phyloP scores from a whole-genome alignment of 441 rosid genomes.

The Euphorbia celastroides region DNA sequence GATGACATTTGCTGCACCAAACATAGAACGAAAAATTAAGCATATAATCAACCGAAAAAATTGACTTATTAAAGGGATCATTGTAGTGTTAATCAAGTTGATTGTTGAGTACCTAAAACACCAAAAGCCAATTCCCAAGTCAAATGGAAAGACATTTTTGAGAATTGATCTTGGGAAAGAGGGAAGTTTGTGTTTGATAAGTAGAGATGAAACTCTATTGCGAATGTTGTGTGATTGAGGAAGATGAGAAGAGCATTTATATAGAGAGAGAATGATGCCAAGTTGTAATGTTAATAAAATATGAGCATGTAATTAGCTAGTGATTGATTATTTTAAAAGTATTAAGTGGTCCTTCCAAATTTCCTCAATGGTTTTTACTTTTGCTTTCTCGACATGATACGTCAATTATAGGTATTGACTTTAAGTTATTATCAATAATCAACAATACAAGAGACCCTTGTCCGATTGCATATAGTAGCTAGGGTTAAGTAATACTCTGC shows the following conservation, averaged over 20 bases:
- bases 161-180: neutral
- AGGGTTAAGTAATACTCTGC: no score
- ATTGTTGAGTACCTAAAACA: constrained; percentile 41
- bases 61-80: neutral
- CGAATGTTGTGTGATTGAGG: constrained; percentile 2
- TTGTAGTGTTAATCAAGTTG: neutral
- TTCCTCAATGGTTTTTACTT: no score
- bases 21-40: neutral
- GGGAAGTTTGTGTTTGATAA: constrained; percentile 3
- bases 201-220: neutral
- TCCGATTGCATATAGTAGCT: no score
- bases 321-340: neutral
- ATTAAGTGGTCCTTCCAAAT: neutral
- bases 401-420: no score
- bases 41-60: neutral
- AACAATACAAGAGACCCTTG: no score
- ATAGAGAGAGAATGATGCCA: constrained; percentile 29
- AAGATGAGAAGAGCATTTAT: constrained; percentile 29
- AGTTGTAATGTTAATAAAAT: constrained; percentile 22
- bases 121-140: constrained; percentile 53
- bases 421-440: no score
- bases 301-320: neutral
- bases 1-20: constrained; percentile 44
- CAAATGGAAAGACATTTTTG: constrained; percentile 46
- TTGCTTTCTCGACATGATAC: no score